Evolutionary conservation across 2,329 filamentous ascomycete species (phyloP), one percentile per base, ranked within the genome.

Genomic region (Dactylellina leptospora): DNA sequence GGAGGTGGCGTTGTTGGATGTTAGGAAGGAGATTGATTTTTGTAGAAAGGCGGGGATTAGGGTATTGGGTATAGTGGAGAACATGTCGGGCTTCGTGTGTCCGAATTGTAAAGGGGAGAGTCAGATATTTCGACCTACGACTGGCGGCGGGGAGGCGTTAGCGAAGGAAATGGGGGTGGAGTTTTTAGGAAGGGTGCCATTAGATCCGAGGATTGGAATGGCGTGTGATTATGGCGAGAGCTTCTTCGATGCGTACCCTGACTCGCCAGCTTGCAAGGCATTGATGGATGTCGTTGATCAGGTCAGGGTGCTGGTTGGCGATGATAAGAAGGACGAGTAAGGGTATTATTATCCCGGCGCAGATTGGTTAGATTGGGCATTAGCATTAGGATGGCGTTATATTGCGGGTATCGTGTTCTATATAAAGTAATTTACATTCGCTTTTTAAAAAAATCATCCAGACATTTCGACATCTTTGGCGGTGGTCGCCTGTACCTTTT

Each of bases 81-180:
- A 99, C 78, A 99, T 99, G 95, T 91, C 89, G 68, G 92, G 92
- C 2, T 99, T 97, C 77, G 93, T 99, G 58, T 99, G 95, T 78
- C 93, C 93, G 8, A 93, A 91, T 63, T 99, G 95, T 81, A 74
- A 76, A 68, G 76, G 76, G 61, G 83, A 87, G 77, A 85, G 83
- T 20, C 75, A 87, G 79, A 96, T 99, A 53, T 99, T 99, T 82
- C 85, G 87, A 76, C 88, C 95, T 9, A 96, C 91, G 8, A 99
- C 95, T 0, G 95, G 95, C 6, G 95, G 96, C 18, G 95, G 91
- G 1, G 84, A 84, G 62, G 87, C 86, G 42, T 80, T 99, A 75
- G 93, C 95, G 1, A 84, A 89, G 79, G 93, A 97, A 80, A 92
- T 93, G 84, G 86, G 85, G 1, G 90, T 99, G 11, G 91, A 91